Base-by-base conservation (phyloP, 2,329 filamentous ascomycete species). In the Berkeleyomyces basicola region DNA sequence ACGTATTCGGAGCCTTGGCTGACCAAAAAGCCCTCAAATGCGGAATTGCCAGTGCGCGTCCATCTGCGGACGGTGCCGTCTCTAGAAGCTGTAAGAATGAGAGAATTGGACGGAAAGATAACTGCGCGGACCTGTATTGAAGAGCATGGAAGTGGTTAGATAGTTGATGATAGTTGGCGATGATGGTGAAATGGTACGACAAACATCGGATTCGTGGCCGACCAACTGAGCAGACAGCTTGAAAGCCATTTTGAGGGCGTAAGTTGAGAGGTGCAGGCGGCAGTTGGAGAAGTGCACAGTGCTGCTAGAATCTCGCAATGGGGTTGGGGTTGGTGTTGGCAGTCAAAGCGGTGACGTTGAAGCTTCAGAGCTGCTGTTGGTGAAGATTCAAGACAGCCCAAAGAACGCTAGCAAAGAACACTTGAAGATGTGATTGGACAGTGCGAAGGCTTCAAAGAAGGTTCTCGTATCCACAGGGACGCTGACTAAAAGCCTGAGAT, bases 121-220 rank as follows among this genome's bases (percentile, higher is more conserved):
- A 96, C 87, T 67, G 84, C 87, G 69, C 92, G 90, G 68, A 99
- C 92, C 92, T 97, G 68, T 65, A n/a, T 55, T 16, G 5, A 31
- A 14, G 11, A 39, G n/a, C 23, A 23, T 23, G 23, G 4, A 14
- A 36, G 2, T 55, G 14, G 51, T 55, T 55, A 55, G 51, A 55
- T 9, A 39, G 4, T 7, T 39, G 36, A 51, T 16, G 33, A 61
- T 55, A 44, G 33, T 7, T n/a, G 36, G 55, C 7, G 43, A 43
- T 33, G 36, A 51, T 70, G 58, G 70, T 65, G 46, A 59, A 63
- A 47, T 58, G 53, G 16, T 60, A 58, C 7, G 47, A 69, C 85
- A 75, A 79, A 96, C 93, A 83, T 99, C 93, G 72, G 93, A 87
- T 73, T 93, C 87, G 73, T 99, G 93, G 70, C 90, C 92, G 68